Conservation (phyloP, 805 yeast species). For the Groenewaldozyma salmanticensis region DNA sequence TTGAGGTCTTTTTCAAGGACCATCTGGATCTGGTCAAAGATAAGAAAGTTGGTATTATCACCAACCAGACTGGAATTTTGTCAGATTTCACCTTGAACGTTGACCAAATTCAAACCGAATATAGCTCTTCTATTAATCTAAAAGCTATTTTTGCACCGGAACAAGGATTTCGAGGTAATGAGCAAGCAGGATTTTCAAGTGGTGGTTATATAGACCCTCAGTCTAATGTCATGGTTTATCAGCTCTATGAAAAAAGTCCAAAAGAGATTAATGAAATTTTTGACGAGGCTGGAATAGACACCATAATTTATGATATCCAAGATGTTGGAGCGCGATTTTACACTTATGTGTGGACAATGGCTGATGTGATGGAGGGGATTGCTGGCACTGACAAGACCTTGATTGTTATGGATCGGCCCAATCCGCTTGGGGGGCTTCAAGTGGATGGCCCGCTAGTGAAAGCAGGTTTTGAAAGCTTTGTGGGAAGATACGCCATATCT, state of each 20-base stretch:
- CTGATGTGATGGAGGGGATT: constrained; percentile 9
- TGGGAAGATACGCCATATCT: constrained; percentile 9
- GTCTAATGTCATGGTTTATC: constrained; percentile 6
- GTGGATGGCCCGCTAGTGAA: constrained; percentile 10
- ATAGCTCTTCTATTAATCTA: constrained; percentile 1
- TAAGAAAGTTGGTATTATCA: constrained; percentile 8
- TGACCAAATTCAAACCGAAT: constrained; percentile 1
- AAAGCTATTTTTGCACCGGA: constrained; percentile 11
- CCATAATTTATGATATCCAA: constrained; percentile 7
- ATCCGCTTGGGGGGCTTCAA: constrained; percentile 7
- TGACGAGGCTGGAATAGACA: constrained; percentile 7
- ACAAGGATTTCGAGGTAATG: constrained; percentile 10
- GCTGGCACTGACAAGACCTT: constrained; percentile 7
- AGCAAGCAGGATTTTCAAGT: constrained; percentile 9
- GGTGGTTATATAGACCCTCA: constrained; percentile 9
- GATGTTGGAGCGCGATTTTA: constrained; percentile 10
- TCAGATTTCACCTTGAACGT: constrained; percentile 8
- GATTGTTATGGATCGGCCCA: constrained; percentile 9
- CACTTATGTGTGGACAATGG: constrained; percentile 10
- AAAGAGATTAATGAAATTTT: constrained; percentile 6
- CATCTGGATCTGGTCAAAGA: constrained; percentile 5
- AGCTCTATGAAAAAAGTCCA: constrained; percentile 6
- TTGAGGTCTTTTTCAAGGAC: constrained; percentile 5
- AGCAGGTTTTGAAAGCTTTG: constrained; percentile 7
- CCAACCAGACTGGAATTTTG: constrained; percentile 9